These are phyloP conservation scores for Boletus bicolor DNA, from an alignment of 768 basidiomycete species.

Conservation along the genomic window DNA sequence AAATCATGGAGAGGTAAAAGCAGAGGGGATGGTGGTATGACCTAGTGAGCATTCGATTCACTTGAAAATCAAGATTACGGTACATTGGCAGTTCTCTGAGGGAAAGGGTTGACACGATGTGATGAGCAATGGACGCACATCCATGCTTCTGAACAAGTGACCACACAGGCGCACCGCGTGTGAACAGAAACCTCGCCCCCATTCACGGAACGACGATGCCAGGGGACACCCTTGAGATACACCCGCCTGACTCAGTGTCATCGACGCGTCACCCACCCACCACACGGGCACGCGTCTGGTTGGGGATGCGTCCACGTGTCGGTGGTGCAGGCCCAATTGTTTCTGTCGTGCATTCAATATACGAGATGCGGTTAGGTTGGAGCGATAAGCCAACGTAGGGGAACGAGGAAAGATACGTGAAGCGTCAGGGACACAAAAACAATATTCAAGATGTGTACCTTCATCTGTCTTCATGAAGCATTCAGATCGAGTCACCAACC, in stretches of 20 bases:
- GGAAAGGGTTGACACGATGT: no score
- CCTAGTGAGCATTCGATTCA: neutral
- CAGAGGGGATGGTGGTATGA: neutral
- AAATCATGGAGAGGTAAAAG: no score
- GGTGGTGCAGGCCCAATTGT: slow-evolving; percentile 82
- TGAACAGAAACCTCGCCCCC: neutral
- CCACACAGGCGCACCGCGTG: neutral
- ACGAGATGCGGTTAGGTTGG: neutral
- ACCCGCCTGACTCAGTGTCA: slow-evolving; percentile 70
- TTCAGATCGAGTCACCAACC: slow-evolving; percentile 69
- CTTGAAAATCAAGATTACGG: neutral
- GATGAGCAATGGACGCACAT: neutral
- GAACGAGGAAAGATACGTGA: no score
- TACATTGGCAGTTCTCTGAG: neutral
- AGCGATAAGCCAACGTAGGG: neutral
- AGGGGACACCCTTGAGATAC: slow-evolving; percentile 28
- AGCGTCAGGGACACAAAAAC: neutral
- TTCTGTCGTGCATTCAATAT: neutral
- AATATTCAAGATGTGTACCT: slow-evolving; percentile 7
- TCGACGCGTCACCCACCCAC: slow-evolving; percentile 58
- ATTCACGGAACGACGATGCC: no score
- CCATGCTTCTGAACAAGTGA: neutral
- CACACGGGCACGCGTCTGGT: slow-evolving; percentile 36
- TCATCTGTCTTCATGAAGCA: slow-evolving; percentile 35
- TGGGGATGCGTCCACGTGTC: slow-evolving; percentile 63